Conservation (phyloP, 352 stramenopile genomes). For the Sclerospora graminicola region DNA sequence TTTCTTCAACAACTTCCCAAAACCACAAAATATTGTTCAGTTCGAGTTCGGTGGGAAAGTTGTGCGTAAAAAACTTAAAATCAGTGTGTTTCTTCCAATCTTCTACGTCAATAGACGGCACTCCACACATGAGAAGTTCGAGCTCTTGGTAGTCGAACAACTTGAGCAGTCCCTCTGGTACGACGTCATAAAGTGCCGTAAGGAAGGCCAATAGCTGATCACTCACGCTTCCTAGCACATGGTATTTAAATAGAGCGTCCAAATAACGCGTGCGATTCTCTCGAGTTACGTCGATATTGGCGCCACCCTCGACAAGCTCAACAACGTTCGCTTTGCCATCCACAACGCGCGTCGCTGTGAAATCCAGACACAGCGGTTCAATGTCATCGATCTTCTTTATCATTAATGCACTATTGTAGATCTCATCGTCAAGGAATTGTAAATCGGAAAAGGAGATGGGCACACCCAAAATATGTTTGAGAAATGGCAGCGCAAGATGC, state of each 20-base stretch:
- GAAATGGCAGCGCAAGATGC: conserved; percentile 72
- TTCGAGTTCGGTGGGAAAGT: conserved; percentile 62
- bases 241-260: conserved; percentile 92
- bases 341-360: conserved; percentile 63
- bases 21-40: conserved; percentile 94
- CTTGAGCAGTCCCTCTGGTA: conserved; percentile 92
- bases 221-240: conserved; percentile 88
- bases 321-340: conserved; percentile 60
- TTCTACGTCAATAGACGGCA: conserved; percentile 66
- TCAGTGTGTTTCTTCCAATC: conserved; percentile 78
- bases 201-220: conserved; percentile 85
- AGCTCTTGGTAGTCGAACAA: conserved; percentile 99
- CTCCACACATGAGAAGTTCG: conserved; percentile 95
- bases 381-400: conserved; percentile 68
- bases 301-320: conserved; percentile 85
- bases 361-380: conserved; percentile 66
- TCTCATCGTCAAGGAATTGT: conserved; percentile 82
- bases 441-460: conserved; percentile 86
- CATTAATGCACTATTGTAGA: conserved; percentile 60
- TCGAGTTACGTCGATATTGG: conserved; percentile 89
- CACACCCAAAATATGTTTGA: conserved; percentile 84
- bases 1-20: conserved; percentile 88
- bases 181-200: conserved; percentile 93
- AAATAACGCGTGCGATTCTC: conserved; percentile 93
- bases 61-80: conserved; percentile 63